Percentiles rank a stretch among this genome's conserved stretches.
These are phyloP conservation scores for Ogataea pini DNA, from an alignment of 805 yeast genomes.

Conservation along the genomic window DNA sequence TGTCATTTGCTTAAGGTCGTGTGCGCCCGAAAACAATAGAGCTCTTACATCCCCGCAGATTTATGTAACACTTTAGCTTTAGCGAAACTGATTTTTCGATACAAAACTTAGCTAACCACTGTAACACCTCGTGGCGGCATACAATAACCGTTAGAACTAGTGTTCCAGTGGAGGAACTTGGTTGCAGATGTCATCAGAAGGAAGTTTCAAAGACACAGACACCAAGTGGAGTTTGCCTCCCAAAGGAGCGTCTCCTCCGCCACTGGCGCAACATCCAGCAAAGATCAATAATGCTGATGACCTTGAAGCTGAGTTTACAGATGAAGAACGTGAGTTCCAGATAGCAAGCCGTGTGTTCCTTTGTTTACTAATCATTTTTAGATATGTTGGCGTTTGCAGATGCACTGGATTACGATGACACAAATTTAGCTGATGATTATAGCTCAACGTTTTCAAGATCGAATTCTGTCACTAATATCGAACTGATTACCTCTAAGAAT, in stretches of 20 bases:
- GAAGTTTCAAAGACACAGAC: background rate
- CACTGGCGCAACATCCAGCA: background rate
- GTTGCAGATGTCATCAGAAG: conserved; percentile 1
- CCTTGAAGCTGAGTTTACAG: conserved; percentile 26
- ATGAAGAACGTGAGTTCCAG: conserved; percentile 24
- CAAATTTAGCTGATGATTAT: conserved; percentile 4
- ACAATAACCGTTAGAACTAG: background rate
- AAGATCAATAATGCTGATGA: conserved; percentile 18
- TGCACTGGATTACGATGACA: conserved; percentile 39
- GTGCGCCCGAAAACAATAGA: background rate
- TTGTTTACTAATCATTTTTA: background rate
- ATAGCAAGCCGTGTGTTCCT: background rate
- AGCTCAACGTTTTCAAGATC: conserved; percentile 11
- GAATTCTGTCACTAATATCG: conserved; percentile 15
- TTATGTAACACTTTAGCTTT: no score
- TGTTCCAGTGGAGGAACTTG: background rate
- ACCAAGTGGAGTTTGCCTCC: background rate
- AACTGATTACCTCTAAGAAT: conserved; percentile 15
- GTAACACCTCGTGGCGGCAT: background rate
- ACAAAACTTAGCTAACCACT: background rate
- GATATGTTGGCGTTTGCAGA: conserved; percentile 39
- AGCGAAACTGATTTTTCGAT: background rate
- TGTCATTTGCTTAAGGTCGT: background rate
- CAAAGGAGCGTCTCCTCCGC: background rate
- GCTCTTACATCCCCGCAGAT: background rate